Evolutionary conservation across 352 stramenopile genomes (phyloP).

Genomic region (Pythium rhizo-oryzae): DNA sequence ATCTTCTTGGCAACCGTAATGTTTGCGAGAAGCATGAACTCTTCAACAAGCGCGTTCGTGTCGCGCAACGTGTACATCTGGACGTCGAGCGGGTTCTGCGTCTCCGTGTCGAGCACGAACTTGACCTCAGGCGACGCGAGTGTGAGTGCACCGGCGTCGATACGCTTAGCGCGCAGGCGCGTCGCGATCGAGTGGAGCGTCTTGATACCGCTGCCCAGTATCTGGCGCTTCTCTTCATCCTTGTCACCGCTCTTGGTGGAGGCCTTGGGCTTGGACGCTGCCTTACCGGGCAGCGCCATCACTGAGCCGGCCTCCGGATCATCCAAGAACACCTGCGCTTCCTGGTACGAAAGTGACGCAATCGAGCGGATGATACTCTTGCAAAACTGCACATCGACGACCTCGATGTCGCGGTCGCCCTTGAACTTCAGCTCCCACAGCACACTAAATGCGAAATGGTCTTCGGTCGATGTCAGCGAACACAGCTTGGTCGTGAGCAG

Average conservation of each 20-base stretch:
- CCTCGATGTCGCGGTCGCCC: conserved; percentile 77
- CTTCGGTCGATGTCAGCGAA: conserved; percentile 87
- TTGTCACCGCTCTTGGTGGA: no score
- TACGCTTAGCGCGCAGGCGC: conserved; percentile 93
- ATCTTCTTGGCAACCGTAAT: conserved; percentile 98
- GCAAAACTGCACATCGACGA: conserved; percentile 96
- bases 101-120: conserved; percentile 99
- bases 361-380: conserved; percentile 98
- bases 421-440: conserved; percentile 74
- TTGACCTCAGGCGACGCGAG: conserved; percentile 95
- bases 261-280: conserved; percentile 25
- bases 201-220: conserved; percentile 87
- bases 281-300: conserved; percentile 30
- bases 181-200: conserved; percentile 91
- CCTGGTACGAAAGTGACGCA: conserved; percentile 96
- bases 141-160: conserved; percentile 96
- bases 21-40: conserved; percentile 99
- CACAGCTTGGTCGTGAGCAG: conserved; percentile 98
- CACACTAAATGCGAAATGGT: conserved; percentile 86
- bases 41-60: conserved; percentile 97
- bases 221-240: conserved; percentile 45
- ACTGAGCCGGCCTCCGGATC: conserved; percentile 60
- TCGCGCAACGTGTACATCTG: conserved; percentile 96
- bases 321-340: conserved; percentile 97
- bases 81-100: conserved; percentile 98